These are phyloP conservation scores for Clonostachys rhizophaga DNA, from an alignment of 2,329 filamentous ascomycete genomes.

Conservation along the genomic window DNA sequence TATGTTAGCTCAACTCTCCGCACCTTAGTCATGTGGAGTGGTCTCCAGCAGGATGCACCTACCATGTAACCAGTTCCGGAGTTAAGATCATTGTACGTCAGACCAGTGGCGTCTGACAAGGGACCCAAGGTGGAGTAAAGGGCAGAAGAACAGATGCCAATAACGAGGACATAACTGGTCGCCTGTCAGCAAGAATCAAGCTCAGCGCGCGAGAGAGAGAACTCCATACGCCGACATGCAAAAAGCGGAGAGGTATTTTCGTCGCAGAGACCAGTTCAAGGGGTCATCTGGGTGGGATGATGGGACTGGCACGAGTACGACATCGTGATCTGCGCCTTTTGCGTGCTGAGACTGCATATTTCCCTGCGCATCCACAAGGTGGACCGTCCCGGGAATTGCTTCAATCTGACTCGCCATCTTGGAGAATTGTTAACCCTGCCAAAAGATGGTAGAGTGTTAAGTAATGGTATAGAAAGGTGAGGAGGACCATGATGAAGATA, in stretches of 20 bases:
- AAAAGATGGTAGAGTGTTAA: no score
- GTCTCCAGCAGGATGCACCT: neutral
- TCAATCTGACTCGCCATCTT: neutral
- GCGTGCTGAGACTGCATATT: slow-evolving; percentile 22
- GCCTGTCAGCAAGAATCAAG: neutral
- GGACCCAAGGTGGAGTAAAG: slow-evolving; percentile 32
- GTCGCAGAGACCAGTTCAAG: slow-evolving; percentile 40
- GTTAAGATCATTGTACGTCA: slow-evolving; percentile 27
- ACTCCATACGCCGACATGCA: slow-evolving; percentile 19
- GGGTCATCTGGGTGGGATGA: slow-evolving; percentile 46
- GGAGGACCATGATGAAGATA: no score
- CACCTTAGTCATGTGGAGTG: neutral
- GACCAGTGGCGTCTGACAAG: slow-evolving; percentile 19
- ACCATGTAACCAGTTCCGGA: slow-evolving; percentile 30
- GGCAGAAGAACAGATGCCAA: slow-evolving; percentile 30
- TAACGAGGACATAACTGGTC: slow-evolving; percentile 27
- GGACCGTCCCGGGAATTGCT: slow-evolving; percentile 27
- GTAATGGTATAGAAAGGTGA: no score
- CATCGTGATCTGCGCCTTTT: slow-evolving; percentile 16
- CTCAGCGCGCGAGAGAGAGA: neutral
- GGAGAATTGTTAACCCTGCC: no score
- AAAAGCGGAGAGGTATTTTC: slow-evolving; percentile 26
- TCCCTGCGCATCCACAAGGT: slow-evolving; percentile 30
- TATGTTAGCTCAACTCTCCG: neutral
- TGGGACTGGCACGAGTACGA: slow-evolving; percentile 49